These are phyloP conservation scores for Garcia nutans DNA, from an alignment of 345 rosid species.

Conservation along the genomic window DNA sequence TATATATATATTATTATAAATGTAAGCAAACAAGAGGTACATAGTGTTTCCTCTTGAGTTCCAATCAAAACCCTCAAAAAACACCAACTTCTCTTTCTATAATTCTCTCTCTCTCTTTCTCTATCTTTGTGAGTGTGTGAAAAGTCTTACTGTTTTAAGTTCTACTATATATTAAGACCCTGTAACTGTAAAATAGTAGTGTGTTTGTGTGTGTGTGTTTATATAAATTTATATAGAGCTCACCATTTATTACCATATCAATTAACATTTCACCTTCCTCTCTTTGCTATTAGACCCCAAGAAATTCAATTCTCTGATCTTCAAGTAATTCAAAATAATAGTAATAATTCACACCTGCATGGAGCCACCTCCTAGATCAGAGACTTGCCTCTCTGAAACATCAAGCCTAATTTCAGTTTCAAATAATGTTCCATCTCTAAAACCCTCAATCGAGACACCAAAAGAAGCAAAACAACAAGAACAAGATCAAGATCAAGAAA, in stretches of 20 bases:
- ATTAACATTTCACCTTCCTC: conserved; percentile 25
- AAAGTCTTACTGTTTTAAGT: conserved; percentile 14
- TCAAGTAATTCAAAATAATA: neutral
- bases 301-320: neutral
- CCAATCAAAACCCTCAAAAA: conserved; percentile 20
- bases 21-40: conserved; percentile 16
- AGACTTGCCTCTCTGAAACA: conserved; percentile 34
- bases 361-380: conserved; percentile 43
- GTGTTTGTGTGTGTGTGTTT: too few relatives aligned
- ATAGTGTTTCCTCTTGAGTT: conserved; percentile 24
- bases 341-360: conserved; percentile 2
- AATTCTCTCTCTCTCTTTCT: neutral
- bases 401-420: conserved; percentile 38
- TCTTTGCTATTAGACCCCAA: conserved; percentile 28
- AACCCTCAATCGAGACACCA: conserved; percentile 11
- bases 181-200: conserved; percentile 37
- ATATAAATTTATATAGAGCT: neutral
- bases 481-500: neutral
- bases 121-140: neutral
- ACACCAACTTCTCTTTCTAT: neutral
- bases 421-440: conserved; percentile 18
- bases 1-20: neutral
- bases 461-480: conserved; percentile 3
- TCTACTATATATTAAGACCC: conserved; percentile 29
- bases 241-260: conserved; percentile 22